Conservation (phyloP, 2,329 filamentous ascomycete genomes). For the Hypoxylon sp. region DNA sequence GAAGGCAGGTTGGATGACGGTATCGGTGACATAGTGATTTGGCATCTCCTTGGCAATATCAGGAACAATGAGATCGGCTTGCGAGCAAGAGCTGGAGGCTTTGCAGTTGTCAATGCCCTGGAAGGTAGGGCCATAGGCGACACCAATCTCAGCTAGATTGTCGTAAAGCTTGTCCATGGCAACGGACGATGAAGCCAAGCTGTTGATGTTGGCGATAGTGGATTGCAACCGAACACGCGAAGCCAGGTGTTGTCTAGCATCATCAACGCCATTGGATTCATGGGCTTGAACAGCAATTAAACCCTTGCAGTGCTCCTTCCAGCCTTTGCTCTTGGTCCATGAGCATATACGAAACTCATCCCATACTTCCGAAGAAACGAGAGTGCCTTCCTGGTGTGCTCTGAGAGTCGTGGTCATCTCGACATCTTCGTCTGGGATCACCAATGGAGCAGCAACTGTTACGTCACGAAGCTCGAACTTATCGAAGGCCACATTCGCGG, state of each 20-base stretch:
- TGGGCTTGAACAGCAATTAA: constrained; percentile 60
- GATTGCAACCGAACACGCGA: constrained; percentile 53
- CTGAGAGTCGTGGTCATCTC: constrained; percentile 66
- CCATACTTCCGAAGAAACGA: constrained; percentile 63
- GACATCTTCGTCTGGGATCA: constrained; percentile 64
- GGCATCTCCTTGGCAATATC: constrained; percentile 60
- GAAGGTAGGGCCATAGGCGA: constrained; percentile 66
- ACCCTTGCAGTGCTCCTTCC: constrained; percentile 72
- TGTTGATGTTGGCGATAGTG: constrained; percentile 52
- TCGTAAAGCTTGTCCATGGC: constrained; percentile 61
- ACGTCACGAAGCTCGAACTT: constrained; percentile 65
- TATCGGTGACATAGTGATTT: constrained; percentile 54
- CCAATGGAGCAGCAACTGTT: constrained; percentile 61
- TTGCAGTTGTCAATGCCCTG: constrained; percentile 64
- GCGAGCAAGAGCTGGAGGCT: constrained; percentile 55
- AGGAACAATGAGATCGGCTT: constrained; percentile 55
- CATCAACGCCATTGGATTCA: constrained; percentile 60
- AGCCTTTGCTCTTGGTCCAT: constrained; percentile 65
- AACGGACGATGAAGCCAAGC: constrained; percentile 52
- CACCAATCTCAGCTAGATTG: constrained; percentile 61
- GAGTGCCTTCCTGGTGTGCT: constrained; percentile 59
- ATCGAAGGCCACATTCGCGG: constrained; percentile 55
- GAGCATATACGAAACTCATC: constrained; percentile 71
- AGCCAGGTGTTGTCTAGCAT: constrained; percentile 52
- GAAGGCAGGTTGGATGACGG: constrained; percentile 58